These are phyloP conservation scores for Hypoxylon sp. DNA, from an alignment of 2,329 filamentous ascomycete genomes.

Conservation along the genomic window DNA sequence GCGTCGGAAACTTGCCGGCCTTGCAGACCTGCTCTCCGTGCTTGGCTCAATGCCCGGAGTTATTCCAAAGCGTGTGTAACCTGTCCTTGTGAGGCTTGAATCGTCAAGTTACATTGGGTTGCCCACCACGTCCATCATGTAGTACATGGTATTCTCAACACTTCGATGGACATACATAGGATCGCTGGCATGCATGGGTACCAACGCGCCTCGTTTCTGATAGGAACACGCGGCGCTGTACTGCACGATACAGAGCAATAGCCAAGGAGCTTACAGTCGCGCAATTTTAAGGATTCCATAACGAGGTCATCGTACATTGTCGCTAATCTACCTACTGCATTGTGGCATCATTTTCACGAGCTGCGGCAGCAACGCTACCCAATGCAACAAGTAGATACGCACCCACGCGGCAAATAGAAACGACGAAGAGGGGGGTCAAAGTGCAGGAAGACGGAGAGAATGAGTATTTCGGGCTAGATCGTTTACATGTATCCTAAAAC, in stretches of 20 bases:
- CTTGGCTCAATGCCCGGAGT: slow-evolving; percentile 23
- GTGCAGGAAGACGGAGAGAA: slow-evolving; percentile 30
- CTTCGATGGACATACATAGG: slow-evolving; percentile 12
- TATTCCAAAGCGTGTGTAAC: slow-evolving; percentile 33
- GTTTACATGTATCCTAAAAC: slow-evolving; percentile 28
- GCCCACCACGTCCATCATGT: slow-evolving; percentile 10
- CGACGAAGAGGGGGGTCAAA: slow-evolving; percentile 24
- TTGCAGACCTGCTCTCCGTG: slow-evolving; percentile 27
- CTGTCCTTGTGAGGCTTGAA: slow-evolving; percentile 30
- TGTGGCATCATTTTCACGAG: slow-evolving; percentile 38
- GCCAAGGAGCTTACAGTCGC: slow-evolving; percentile 9
- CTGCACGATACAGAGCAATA: slow-evolving; percentile 6
- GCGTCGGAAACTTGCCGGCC: slow-evolving; percentile 36
- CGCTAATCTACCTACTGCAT: slow-evolving; percentile 38
- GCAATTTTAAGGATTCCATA: slow-evolving; percentile 14
- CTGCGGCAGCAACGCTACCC: slow-evolving; percentile 20
- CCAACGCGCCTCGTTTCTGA: slow-evolving; percentile 19
- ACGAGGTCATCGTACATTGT: slow-evolving; percentile 38
- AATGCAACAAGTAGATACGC: slow-evolving; percentile 26
- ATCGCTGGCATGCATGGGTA: slow-evolving; percentile 19
- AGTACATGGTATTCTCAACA: slow-evolving; percentile 15
- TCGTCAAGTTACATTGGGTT: slow-evolving; percentile 24
- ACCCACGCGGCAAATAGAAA: slow-evolving; percentile 21
- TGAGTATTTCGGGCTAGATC: slow-evolving; percentile 38
- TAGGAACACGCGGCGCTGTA: slow-evolving; percentile 18